Evolutionary conservation across 2,329 filamentous ascomycete species (phyloP).

Genomic region (Verticillium longisporum): DNA sequence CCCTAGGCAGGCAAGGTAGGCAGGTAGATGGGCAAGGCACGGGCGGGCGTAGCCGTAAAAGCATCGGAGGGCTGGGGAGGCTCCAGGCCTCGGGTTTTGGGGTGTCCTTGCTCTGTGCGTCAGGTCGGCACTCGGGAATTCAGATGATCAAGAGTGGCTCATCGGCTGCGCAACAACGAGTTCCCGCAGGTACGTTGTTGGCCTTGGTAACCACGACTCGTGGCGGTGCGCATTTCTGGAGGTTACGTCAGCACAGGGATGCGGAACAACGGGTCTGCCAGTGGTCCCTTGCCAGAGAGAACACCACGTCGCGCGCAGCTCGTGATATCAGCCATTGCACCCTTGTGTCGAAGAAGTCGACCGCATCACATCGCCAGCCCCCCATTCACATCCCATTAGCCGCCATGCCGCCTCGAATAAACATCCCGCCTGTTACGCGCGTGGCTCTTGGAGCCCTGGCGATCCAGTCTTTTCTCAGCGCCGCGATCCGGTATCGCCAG

Average conservation of each 20-base stretch:
- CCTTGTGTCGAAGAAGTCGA: background rate
- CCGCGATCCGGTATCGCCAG: constrained; percentile 66
- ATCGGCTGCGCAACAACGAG: background rate
- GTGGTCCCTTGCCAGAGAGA: background rate
- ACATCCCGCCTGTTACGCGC: constrained; percentile 87
- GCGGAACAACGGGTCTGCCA: background rate
- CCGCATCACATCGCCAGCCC: background rate
- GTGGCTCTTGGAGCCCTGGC: constrained; percentile 69
- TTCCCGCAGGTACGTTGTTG: background rate
- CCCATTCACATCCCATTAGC: background rate
- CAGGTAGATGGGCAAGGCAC: background rate
- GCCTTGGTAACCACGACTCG: too few relatives aligned
- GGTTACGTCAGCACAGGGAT: too few relatives aligned
- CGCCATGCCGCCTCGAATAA: constrained; percentile 74
- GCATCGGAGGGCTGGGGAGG: background rate
- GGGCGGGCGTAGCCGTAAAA: background rate
- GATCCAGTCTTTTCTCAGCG: constrained; percentile 75
- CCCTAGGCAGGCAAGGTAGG: background rate
- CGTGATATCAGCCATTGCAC: background rate
- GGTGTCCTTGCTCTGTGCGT: background rate
- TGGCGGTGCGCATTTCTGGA: too few relatives aligned
- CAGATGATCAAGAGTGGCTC: background rate
- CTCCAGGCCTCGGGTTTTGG: background rate
- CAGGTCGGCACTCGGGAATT: background rate
- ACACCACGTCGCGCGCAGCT: background rate